Percentiles rank a stretch among this genome's conserved stretches.
phyloP scores from a whole-genome alignment of 1,284 basidiomycete genomes.

The Puccinia horiana region DNA sequence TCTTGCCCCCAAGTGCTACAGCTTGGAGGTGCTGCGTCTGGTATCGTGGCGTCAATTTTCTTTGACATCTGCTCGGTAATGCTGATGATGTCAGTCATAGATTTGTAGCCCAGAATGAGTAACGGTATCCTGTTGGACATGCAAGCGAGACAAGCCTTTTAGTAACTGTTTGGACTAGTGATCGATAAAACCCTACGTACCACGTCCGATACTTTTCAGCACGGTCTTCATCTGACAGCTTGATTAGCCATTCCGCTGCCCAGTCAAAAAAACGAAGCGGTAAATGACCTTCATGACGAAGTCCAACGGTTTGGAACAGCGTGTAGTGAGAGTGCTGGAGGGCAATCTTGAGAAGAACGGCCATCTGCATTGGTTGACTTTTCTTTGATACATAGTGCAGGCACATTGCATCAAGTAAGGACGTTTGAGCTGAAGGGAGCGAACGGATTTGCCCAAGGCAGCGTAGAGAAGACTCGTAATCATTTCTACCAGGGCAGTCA shows the following conservation, averaged over 20 bases:
- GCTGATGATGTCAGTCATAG: not conserved
- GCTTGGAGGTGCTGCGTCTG: not conserved
- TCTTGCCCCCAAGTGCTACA: not conserved
- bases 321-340: conserved; percentile 10
- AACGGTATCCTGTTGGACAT: not conserved
- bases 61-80: not conserved
- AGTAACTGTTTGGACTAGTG: not conserved
- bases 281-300: not conserved
- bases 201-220: not conserved
- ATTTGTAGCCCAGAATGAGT: not conserved
- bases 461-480: not conserved
- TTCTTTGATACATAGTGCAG: not conserved
- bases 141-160: not conserved
- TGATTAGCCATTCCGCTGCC: not conserved
- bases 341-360: not conserved
- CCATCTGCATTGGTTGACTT: not conserved
- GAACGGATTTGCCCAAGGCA: not conserved
- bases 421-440: not conserved
- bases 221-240: not conserved
- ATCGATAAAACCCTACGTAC: not conserved
- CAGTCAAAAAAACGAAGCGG: not conserved
- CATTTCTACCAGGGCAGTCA: not conserved
- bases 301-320: not conserved
- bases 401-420: not conserved
- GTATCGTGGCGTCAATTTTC: not conserved